A percentile compares a stretch with the other conserved stretches of the same genome.
phyloP scores from a whole-genome alignment of 495 filamentous ascomycete genomes.

The Bathelium albidoporum region DNA sequence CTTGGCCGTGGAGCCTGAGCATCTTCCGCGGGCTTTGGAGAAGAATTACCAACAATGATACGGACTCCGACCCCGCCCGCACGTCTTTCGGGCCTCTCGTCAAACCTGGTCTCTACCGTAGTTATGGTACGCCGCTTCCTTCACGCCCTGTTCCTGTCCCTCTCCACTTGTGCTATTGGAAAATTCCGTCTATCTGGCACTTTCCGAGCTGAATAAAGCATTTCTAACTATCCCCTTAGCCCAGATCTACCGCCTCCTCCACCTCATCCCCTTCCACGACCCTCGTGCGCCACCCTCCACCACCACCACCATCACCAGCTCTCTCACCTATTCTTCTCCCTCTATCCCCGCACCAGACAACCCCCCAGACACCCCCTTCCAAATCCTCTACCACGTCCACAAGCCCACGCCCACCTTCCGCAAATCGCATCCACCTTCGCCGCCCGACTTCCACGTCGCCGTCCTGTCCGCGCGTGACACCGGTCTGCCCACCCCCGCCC shows the following conservation, averaged over 20 bases:
- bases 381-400: slow-evolving; percentile 66
- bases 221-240: slow-evolving; percentile 23
- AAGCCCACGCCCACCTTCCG: slow-evolving; percentile 58
- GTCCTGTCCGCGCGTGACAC: slow-evolving; percentile 68
- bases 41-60: background rate
- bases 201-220: no score
- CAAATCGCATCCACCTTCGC: slow-evolving; percentile 61
- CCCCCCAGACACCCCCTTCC: slow-evolving; percentile 39
- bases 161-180: no score
- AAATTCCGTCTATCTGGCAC: no score
- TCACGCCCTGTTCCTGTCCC: slow-evolving; percentile 61
- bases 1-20: slow-evolving; percentile 9
- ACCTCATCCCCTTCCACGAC: slow-evolving; percentile 65
- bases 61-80: slow-evolving; percentile 7
- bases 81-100: slow-evolving; percentile 55
- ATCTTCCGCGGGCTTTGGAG: slow-evolving; percentile 23
- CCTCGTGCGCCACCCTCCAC: slow-evolving; percentile 26
- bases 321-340: slow-evolving; percentile 14
- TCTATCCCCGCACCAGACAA: slow-evolving; percentile 9
- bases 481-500: slow-evolving; percentile 55
- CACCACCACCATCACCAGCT: slow-evolving; percentile 1
- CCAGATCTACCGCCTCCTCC: slow-evolving; percentile 64
- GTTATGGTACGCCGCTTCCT: slow-evolving; percentile 65
- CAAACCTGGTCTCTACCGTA: slow-evolving; percentile 65
- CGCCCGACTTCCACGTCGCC: slow-evolving; percentile 72